A percentile compares a stretch with the other conserved stretches of the same genome.
phyloP scores from a whole-genome alignment of 228 moss, liverwort and hornwort genomes.

The Sphagnum fallax region DNA sequence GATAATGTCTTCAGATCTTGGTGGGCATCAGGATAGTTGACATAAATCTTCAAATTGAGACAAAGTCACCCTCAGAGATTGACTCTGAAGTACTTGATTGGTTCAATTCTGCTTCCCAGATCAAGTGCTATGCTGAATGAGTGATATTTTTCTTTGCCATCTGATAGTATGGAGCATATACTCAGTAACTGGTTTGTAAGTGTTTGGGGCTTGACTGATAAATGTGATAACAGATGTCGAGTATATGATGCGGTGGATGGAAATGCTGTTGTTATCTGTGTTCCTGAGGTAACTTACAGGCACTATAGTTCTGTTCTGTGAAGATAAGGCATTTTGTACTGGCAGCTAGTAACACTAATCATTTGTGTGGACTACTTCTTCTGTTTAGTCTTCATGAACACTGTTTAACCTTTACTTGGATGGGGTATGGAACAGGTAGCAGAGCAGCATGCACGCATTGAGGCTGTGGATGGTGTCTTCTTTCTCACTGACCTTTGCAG shows the following conservation, averaged over 20 bases:
- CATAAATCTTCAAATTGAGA: too few species aligned
- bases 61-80: too few species aligned
- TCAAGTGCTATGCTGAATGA: too few species aligned
- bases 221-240: slow-evolving; percentile 29
- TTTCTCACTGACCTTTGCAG: slow-evolving; percentile 76
- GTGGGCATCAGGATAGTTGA: too few species aligned
- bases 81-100: too few species aligned
- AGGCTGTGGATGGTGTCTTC: slow-evolving; percentile 55
- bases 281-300: slow-evolving; percentile 25
- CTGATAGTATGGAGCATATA: too few species aligned
- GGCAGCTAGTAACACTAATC: neutral
- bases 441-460: slow-evolving; percentile 61
- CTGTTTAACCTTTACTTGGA: too few species aligned
- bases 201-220: neutral
- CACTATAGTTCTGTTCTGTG: neutral
- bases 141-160: too few species aligned
- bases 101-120: too few species aligned
- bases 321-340: neutral
- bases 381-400: too few species aligned
- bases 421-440: slow-evolving; percentile 34
- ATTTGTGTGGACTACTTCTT: neutral
- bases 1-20: too few species aligned
- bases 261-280: slow-evolving; percentile 29
- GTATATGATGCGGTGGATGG: slow-evolving; percentile 13
- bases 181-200: too few species aligned